These are phyloP conservation scores for Paraphaeosphaeria sporulosa DNA, from an alignment of 2,329 filamentous ascomycete genomes.

Conservation along the genomic window DNA sequence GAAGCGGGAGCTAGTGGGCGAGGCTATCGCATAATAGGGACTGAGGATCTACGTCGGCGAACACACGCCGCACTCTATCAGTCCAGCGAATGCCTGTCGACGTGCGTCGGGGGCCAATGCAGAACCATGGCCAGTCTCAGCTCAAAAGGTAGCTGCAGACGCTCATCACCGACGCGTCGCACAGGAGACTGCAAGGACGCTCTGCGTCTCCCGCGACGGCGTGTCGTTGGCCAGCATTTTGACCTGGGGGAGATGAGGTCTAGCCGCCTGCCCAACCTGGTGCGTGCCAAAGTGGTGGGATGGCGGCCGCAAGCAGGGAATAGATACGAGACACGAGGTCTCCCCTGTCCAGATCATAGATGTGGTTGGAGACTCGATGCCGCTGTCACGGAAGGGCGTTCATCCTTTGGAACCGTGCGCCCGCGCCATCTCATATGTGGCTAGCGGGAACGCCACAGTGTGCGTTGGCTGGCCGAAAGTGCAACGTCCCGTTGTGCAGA, in stretches of 20 bases:
- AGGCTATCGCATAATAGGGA: conserved; percentile 24
- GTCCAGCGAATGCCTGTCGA: conserved; percentile 22
- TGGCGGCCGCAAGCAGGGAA: conserved; percentile 26
- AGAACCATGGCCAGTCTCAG: conserved; percentile 15
- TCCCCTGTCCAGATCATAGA: conserved; percentile 14
- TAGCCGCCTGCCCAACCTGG: conserved; percentile 18
- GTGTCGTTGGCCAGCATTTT: conserved; percentile 18
- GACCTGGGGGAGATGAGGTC: conserved; percentile 12
- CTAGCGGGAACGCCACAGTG: conserved; percentile 10
- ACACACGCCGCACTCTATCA: conserved; percentile 25
- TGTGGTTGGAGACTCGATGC: conserved; percentile 1
- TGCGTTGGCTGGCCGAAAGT: conserved; percentile 6
- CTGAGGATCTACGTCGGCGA: conserved; percentile 21
- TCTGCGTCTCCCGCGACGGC: neutral
- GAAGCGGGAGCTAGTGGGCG: conserved; percentile 16
- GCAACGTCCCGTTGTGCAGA: conserved; percentile 12
- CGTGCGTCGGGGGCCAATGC: conserved; percentile 7
- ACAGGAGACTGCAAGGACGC: conserved; percentile 21
- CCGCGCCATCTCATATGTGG: neutral
- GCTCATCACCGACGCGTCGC: conserved; percentile 24
- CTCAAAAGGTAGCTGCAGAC: conserved; percentile 20
- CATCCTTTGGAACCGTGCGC: neutral
- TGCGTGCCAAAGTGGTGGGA: conserved; percentile 22
- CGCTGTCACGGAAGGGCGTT: conserved; percentile 14
- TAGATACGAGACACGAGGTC: conserved; percentile 33